A percentile compares a stretch with the other conserved stretches of the same genome.
Conservation (phyloP, 257 asterid species). For the Perilla frutescens region DNA sequence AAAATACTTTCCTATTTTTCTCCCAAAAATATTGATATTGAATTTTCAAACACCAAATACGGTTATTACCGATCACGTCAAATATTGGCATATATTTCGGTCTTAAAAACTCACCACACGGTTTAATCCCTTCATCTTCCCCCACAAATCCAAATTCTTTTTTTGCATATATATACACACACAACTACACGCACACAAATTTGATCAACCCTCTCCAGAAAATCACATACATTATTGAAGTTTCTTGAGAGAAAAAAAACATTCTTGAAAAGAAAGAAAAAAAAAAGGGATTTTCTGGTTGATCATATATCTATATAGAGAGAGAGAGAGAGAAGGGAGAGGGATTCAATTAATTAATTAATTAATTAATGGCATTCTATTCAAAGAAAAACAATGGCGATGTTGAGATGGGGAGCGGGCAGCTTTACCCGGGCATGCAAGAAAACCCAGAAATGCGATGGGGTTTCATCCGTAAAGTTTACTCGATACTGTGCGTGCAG, state of each 20-base stretch:
- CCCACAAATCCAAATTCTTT: background rate
- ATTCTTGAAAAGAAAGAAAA: background rate
- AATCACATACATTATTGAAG: background rate
- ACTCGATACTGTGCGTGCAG: slow-evolving; percentile 60
- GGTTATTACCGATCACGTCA: background rate
- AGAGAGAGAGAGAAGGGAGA: too few species aligned
- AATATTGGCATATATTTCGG: background rate
- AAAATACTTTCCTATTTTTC: too few species aligned
- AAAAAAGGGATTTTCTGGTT: background rate
- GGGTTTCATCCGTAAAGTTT: slow-evolving; percentile 83
- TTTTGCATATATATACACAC: too few species aligned
- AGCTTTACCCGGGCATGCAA: slow-evolving; percentile 62
- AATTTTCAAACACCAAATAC: too few species aligned
- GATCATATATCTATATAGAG: background rate
- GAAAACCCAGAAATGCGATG: slow-evolving; percentile 68
- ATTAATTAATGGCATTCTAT: background rate
- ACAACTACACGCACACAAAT: too few species aligned
- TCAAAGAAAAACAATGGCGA: slow-evolving; percentile 40
- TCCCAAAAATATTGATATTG: too few species aligned
- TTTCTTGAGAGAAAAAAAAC: too few species aligned
- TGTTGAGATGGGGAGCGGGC: slow-evolving; percentile 54
- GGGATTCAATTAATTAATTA: background rate
- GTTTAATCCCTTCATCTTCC: background rate
- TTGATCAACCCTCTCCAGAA: too few species aligned
- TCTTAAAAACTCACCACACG: background rate